These are phyloP conservation scores for Yarrowia sp. DNA, from an alignment of 805 yeast species.

Conservation along the genomic window DNA sequence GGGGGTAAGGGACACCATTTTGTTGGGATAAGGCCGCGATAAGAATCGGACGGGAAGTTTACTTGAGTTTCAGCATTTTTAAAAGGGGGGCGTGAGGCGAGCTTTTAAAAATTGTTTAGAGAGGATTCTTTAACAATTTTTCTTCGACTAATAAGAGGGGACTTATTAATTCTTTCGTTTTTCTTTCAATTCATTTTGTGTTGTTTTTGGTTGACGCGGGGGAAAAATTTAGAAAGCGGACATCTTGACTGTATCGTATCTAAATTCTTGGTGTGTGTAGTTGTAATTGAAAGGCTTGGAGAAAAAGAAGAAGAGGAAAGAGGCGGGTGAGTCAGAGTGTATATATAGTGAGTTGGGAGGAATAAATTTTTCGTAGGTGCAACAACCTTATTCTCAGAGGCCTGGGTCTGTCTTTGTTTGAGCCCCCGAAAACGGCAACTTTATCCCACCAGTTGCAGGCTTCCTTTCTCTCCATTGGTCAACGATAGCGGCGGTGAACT, in stretches of 20 bases:
- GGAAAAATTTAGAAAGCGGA: conserved; percentile 26
- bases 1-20: conserved; percentile 7
- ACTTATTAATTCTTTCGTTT: conserved; percentile 20
- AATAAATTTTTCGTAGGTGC: neutral
- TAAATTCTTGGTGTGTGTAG: neutral
- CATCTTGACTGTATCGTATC: conserved; percentile 22
- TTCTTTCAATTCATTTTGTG: conserved; percentile 18
- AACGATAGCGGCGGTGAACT: conserved; percentile 20
- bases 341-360: conserved; percentile 24
- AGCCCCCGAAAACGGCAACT: conserved; percentile 24
- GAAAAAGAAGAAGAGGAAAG: conserved; percentile 1
- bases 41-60: conserved; percentile 12
- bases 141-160: conserved; percentile 25
- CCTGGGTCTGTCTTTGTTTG: neutral
- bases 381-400: neutral
- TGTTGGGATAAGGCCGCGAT: conserved; percentile 19
- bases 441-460: neutral
- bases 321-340: conserved; percentile 14
- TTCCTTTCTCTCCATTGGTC: neutral
- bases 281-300: conserved; percentile 15
- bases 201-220: conserved; percentile 1
- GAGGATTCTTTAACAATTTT: conserved; percentile 23
- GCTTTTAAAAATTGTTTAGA: conserved; percentile 25
- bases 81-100: conserved; percentile 25
- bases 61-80: conserved; percentile 24